Percentiles rank a stretch among this genome's conserved stretches.
Conservation (phyloP, 2,329 filamentous ascomycete genomes). For the Colletotrichum higginsianum region DNA sequence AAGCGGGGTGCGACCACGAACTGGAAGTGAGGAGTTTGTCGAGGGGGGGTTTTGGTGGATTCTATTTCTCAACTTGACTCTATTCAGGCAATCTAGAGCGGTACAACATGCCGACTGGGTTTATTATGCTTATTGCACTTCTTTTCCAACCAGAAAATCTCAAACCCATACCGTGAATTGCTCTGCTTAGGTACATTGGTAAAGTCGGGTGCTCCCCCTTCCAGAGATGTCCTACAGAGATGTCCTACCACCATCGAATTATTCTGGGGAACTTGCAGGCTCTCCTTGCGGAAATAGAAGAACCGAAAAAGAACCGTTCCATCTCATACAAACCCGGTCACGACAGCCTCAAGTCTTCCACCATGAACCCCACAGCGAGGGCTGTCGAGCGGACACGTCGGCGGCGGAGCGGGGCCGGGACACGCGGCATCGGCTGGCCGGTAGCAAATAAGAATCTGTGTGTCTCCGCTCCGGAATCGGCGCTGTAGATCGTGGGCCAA, state of each 20-base stretch:
- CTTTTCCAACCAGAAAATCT: not conserved
- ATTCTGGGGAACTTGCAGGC: no score
- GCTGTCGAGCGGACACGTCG: constrained; percentile 17
- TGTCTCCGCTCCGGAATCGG: not conserved
- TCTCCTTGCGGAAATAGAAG: no score
- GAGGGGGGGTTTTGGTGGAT: not conserved
- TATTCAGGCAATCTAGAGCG: not conserved
- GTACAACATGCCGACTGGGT: no score
- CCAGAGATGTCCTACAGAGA: no score
- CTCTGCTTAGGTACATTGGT: no score
- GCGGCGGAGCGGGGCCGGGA: constrained; percentile 5
- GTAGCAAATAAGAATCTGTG: not conserved
- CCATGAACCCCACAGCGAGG: not conserved
- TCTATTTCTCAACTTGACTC: not conserved
- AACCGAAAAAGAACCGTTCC: no score
- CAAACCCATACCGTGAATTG: not conserved
- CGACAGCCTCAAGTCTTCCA: no score
- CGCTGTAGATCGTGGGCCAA: not conserved
- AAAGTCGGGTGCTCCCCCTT: not conserved
- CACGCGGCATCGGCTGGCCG: constrained; percentile 3
- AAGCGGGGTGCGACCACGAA: constrained; percentile 34
- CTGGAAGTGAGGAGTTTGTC: constrained; percentile 23
- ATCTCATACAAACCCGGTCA: no score
- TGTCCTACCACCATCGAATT: no score
- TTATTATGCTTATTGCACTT: no score